A percentile compares a stretch with the other conserved stretches of the same genome.
These are phyloP conservation scores for Stachybotrys chartarum DNA, from an alignment of 2,329 filamentous ascomycete genomes.

Conservation along the genomic window DNA sequence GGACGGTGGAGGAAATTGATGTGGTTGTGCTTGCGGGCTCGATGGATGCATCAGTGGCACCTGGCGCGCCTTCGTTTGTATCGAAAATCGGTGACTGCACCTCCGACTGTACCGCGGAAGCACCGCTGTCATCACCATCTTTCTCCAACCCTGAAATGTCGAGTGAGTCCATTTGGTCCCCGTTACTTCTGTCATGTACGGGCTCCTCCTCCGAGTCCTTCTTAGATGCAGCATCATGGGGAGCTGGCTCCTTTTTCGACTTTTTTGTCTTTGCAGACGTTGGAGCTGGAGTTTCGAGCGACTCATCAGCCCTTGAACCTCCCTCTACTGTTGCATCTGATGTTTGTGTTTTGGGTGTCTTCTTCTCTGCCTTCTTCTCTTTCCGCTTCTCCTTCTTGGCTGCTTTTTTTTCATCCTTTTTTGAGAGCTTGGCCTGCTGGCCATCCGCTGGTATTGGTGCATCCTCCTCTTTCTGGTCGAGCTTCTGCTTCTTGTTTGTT, in stretches of 20 bases:
- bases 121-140: slow-evolving; percentile 36
- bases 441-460: slow-evolving; percentile 24
- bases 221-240: not conserved
- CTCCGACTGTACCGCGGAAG: slow-evolving; percentile 46
- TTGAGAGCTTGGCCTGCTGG: slow-evolving; percentile 35
- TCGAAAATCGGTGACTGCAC: slow-evolving; percentile 50
- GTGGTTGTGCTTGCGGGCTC: slow-evolving; percentile 54
- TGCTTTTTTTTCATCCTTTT: slow-evolving; percentile 47
- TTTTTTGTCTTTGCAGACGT: slow-evolving; percentile 17
- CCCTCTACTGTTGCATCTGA: slow-evolving; percentile 7
- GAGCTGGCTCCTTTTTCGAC: slow-evolving; percentile 10
- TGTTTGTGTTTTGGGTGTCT: slow-evolving; percentile 10
- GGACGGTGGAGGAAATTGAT: slow-evolving; percentile 60
- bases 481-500: slow-evolving; percentile 51
- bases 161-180: slow-evolving; percentile 12
- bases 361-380: slow-evolving; percentile 29
- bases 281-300: slow-evolving; percentile 6
- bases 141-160: slow-evolving; percentile 21
- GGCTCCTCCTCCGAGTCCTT: slow-evolving; percentile 8
- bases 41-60: slow-evolving; percentile 25
- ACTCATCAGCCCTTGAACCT: slow-evolving; percentile 6
- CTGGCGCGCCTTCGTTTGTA: slow-evolving; percentile 31
- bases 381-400: slow-evolving; percentile 39
- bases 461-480: slow-evolving; percentile 17
- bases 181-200: slow-evolving; percentile 3